Evolutionary conservation across 495 filamentous ascomycete genomes (phyloP).

Genomic region (Rostrohypoxylon terebratum): DNA sequence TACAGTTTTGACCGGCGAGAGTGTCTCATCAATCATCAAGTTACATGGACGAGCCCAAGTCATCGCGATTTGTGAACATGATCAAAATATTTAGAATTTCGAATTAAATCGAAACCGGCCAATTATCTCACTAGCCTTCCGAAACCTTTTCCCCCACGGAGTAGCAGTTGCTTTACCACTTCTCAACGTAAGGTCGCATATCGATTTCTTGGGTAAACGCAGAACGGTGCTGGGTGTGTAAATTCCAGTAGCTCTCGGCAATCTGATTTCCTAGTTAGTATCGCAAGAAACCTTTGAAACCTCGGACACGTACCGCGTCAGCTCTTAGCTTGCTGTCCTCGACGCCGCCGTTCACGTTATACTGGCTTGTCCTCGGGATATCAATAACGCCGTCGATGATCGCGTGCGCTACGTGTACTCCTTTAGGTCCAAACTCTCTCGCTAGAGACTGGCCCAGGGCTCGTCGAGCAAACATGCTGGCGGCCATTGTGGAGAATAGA

Average conservation of each 20-base stretch:
- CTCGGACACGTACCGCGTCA: constrained; percentile 74
- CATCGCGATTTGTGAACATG: neutral
- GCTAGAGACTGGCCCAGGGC: constrained; percentile 83
- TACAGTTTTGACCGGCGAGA: neutral
- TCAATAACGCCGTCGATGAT: constrained; percentile 93
- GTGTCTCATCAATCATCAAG: neutral
- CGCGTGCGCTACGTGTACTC: constrained; percentile 87
- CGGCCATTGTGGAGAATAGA: constrained; percentile 76
- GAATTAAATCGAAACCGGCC: neutral
- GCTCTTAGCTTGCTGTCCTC: constrained; percentile 80
- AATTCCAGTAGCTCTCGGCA: constrained; percentile 87
- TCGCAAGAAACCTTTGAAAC: neutral
- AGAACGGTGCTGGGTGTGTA: constrained; percentile 86
- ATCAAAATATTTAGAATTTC: neutral
- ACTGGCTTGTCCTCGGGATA: constrained; percentile 76
- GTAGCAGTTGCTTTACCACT: constrained; percentile 58
- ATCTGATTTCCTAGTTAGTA: constrained; percentile 66
- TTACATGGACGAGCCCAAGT: neutral
- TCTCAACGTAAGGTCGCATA: constrained; percentile 82
- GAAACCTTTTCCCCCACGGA: no score
- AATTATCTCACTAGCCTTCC: neutral
- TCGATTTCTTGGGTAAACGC: constrained; percentile 89
- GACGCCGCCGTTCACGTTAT: constrained; percentile 64
- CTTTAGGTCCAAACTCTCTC: constrained; percentile 88
- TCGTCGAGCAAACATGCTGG: constrained; percentile 83